Evolutionary conservation across 805 yeast species (phyloP).

Genomic region (Candida silvicultrix): DNA sequence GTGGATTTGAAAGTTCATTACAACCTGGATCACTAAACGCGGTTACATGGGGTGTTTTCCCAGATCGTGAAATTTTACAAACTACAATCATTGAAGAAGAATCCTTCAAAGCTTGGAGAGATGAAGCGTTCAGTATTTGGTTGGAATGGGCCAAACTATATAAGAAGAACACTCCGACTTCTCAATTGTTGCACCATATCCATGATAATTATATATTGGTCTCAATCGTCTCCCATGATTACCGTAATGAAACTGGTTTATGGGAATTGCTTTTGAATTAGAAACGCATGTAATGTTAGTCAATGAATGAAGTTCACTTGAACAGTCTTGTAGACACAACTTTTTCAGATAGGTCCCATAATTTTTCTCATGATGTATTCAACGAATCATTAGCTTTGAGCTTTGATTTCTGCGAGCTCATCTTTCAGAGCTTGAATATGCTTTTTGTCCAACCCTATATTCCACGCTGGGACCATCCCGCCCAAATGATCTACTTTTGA

Average conservation of each 20-base stretch:
- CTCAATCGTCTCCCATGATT: slow-evolving; percentile 86
- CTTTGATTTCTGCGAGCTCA: slow-evolving; percentile 16
- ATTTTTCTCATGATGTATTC: background rate
- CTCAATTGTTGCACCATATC: slow-evolving; percentile 52
- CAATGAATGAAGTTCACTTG: background rate
- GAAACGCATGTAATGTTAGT: background rate
- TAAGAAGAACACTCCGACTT: slow-evolving; percentile 43
- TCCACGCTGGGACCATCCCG: slow-evolving; percentile 34
- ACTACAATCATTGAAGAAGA: slow-evolving; percentile 90
- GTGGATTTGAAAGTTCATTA: slow-evolving; percentile 56
- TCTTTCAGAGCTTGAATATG: slow-evolving; percentile 24
- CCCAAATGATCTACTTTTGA: slow-evolving; percentile 28
- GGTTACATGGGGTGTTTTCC: slow-evolving; percentile 98
- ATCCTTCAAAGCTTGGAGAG: slow-evolving; percentile 93
- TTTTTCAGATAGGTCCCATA: too few relatives aligned
- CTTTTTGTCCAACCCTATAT: slow-evolving; percentile 26
- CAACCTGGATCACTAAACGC: slow-evolving; percentile 57
- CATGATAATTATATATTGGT: slow-evolving; percentile 65
- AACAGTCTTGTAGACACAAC: too few relatives aligned
- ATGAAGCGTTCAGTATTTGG: slow-evolving; percentile 91
- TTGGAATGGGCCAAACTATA: slow-evolving; percentile 86
- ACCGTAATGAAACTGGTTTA: slow-evolving; percentile 59
- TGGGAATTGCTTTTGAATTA: slow-evolving; percentile 55
- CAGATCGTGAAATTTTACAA: slow-evolving; percentile 81
- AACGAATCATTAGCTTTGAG: background rate